Conservation (phyloP, 169 alveolate genomes). For the Plasmodium fragile region DNA sequence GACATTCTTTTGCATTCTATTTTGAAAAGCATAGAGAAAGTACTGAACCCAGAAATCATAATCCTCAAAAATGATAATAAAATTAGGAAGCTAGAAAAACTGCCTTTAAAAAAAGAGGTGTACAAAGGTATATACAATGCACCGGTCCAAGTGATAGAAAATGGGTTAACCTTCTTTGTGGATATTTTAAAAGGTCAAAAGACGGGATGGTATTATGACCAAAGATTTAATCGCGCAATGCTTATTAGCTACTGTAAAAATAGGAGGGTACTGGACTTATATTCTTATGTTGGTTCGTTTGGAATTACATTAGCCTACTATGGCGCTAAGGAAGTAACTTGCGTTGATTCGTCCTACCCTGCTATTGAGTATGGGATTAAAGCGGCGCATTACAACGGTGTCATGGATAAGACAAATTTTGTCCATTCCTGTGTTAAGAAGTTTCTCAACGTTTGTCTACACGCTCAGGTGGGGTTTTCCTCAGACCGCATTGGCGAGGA, state of each 20-base stretch:
- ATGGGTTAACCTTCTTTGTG: slow-evolving; percentile 78
- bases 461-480: background rate
- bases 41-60: slow-evolving; percentile 50
- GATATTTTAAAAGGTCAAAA: slow-evolving; percentile 78
- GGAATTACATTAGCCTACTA: slow-evolving; percentile 79
- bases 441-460: slow-evolving; percentile 41
- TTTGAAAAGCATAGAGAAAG: slow-evolving; percentile 58
- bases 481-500: background rate
- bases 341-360: slow-evolving; percentile 76
- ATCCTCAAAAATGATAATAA: slow-evolving; percentile 71
- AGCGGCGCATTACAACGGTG: slow-evolving; percentile 67
- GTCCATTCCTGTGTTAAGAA: slow-evolving; percentile 60
- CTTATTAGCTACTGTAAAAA: slow-evolving; percentile 68
- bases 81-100: slow-evolving; percentile 71
- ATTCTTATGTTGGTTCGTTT: slow-evolving; percentile 77
- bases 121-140: slow-evolving; percentile 62
- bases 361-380: slow-evolving; percentile 75
- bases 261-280: slow-evolving; percentile 76
- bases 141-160: slow-evolving; percentile 77
- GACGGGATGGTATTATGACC: slow-evolving; percentile 81
- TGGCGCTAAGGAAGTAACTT: slow-evolving; percentile 79
- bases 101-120: slow-evolving; percentile 63
- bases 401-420: slow-evolving; percentile 51
- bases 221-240: slow-evolving; percentile 75
- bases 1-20: slow-evolving; percentile 58